Evolutionary conservation across 768 basidiomycete genomes (phyloP).

Genomic region (Gelatoporia subvermispora): DNA sequence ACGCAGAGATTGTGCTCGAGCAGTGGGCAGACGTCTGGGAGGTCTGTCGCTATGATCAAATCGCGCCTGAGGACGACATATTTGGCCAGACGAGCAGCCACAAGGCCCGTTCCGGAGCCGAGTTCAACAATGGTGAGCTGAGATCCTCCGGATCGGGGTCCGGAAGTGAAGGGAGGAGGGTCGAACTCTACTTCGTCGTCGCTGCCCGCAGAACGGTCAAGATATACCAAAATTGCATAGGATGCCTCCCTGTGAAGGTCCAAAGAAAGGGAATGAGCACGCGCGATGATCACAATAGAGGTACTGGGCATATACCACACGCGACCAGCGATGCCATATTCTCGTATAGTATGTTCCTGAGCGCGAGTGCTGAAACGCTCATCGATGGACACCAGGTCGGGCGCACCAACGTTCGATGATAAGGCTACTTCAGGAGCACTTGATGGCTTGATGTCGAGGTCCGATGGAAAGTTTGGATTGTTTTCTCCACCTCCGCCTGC

Average conservation of each 20-base stretch:
- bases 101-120: slow-evolving; percentile 73
- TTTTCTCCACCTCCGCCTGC: background rate
- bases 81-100: slow-evolving; percentile 44
- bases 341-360: slow-evolving; percentile 57
- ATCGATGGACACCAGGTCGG: too few species aligned
- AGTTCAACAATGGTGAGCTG: slow-evolving; percentile 56
- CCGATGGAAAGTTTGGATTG: slow-evolving; percentile 42
- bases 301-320: slow-evolving; percentile 60
- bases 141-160: background rate
- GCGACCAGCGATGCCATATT: slow-evolving; percentile 80
- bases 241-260: slow-evolving; percentile 24
- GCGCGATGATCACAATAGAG: too few species aligned
- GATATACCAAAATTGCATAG: slow-evolving; percentile 19
- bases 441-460: slow-evolving; percentile 37
- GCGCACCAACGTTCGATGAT: background rate
- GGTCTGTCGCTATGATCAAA: slow-evolving; percentile 59
- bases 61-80: slow-evolving; percentile 29
- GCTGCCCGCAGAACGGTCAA: slow-evolving; percentile 7
- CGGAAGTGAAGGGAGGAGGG: slow-evolving; percentile 30
- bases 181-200: slow-evolving; percentile 24
- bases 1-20: slow-evolving; percentile 36
- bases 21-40: slow-evolving; percentile 64
- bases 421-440: slow-evolving; percentile 13
- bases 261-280: too few species aligned
- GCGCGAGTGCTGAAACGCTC: slow-evolving; percentile 27